Conservation (phyloP, 148 eudicot species). For the Silene latifolia region DNA sequence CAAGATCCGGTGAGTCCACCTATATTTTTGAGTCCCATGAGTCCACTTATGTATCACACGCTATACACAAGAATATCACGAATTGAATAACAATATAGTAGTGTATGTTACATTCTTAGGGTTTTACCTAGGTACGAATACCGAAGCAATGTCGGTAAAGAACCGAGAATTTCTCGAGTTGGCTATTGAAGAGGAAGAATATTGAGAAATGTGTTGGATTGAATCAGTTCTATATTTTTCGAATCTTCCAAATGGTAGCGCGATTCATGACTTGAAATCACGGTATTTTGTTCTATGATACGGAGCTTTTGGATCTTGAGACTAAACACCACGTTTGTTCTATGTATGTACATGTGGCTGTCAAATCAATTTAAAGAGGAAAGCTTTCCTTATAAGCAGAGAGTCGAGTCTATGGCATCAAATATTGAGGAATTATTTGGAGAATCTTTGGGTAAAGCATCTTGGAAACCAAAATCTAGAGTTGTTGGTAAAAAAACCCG, state of each 20-base stretch:
- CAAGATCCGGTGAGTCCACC: too few relatives aligned
- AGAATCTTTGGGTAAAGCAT: constrained; percentile 64
- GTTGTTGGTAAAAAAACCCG: constrained; percentile 32
- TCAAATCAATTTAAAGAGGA: constrained; percentile 84
- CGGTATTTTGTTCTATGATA: constrained; percentile 40
- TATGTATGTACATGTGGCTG: constrained; percentile 92
- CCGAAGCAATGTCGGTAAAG: constrained; percentile 8
- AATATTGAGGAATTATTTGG: constrained; percentile 77
- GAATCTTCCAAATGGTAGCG: constrained; percentile 23
- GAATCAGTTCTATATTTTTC: constrained; percentile 33
- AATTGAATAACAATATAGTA: too few relatives aligned
- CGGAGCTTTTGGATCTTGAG: constrained; percentile 96
- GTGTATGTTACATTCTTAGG: constrained; percentile 26
- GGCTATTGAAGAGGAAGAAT: constrained; percentile 11
- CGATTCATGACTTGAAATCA: constrained; percentile 18
- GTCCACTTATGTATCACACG: too few relatives aligned
- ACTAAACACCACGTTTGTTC: constrained; percentile 90
- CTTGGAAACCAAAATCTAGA: constrained; percentile 90
- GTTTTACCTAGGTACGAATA: constrained; percentile 30
- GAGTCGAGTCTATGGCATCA: constrained; percentile 91
- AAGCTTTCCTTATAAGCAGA: constrained; percentile 67
- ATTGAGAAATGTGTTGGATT: too few relatives aligned
- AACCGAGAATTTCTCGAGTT: constrained; percentile 17
- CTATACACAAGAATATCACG: too few relatives aligned
- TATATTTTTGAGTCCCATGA: too few relatives aligned